Conservation (phyloP, 2,329 filamentous ascomycete species). For the Celoporthe dispersa region DNA sequence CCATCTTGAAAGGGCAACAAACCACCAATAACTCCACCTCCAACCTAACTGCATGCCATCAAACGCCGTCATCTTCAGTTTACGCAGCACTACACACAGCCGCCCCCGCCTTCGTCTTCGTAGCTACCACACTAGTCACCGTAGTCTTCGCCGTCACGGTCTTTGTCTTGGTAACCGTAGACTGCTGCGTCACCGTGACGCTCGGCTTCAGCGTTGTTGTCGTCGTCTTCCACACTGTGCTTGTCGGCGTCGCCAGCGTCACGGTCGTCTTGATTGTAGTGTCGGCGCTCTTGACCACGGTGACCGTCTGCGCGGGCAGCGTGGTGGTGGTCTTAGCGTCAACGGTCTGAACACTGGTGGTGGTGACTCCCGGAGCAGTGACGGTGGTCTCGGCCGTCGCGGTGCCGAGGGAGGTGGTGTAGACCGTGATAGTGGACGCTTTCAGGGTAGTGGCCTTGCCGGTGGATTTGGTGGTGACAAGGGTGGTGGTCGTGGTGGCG, state of each 20-base stretch:
- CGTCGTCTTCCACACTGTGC: slow-evolving; percentile 12
- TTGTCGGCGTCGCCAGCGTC: slow-evolving; percentile 7
- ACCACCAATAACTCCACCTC: too few species aligned
- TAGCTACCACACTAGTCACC: slow-evolving; percentile 2
- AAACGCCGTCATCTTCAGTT: background rate
- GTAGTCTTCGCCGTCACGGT: background rate
- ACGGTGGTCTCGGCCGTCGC: slow-evolving; percentile 17
- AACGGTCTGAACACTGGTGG: slow-evolving; percentile 1
- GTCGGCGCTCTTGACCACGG: slow-evolving; percentile 9
- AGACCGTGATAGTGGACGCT: slow-evolving; percentile 29
- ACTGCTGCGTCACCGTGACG: background rate
- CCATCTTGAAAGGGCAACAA: too few species aligned
- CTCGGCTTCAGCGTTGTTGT: background rate
- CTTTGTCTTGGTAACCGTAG: slow-evolving; percentile 4
- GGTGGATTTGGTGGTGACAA: slow-evolving; percentile 24
- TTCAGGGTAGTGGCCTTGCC: slow-evolving; percentile 34
- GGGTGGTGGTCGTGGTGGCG: slow-evolving; percentile 14
- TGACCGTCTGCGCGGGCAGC: slow-evolving; percentile 13
- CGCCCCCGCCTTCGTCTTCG: background rate
- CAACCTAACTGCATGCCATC: too few species aligned
- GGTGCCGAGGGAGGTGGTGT: slow-evolving; percentile 17
- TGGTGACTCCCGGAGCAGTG: slow-evolving; percentile 4
- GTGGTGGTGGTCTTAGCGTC: slow-evolving; percentile 3
- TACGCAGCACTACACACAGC: background rate
- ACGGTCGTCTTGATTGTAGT: slow-evolving; percentile 17